phyloP scores from a whole-genome alignment of 177 flowering plant species.

The Vitis hybrid region DNA sequence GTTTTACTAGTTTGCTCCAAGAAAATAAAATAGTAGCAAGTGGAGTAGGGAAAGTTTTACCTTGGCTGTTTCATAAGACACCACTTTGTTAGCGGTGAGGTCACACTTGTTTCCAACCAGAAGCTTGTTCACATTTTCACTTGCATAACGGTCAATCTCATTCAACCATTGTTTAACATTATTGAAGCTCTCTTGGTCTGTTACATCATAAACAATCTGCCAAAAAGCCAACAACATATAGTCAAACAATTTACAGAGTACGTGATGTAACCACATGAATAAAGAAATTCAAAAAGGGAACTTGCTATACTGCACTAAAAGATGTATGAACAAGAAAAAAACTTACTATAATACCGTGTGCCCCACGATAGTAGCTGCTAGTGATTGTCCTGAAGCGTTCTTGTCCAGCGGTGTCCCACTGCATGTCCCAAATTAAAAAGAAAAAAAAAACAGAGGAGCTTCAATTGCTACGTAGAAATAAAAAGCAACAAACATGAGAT shows the following conservation, averaged over 20 bases:
- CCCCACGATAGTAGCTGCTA: conserved; percentile 40
- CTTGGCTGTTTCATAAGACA: conserved; percentile 31
- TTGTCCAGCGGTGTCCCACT: conserved; percentile 44
- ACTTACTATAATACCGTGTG: conserved; percentile 35
- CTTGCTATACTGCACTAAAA: too few species aligned
- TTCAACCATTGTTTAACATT: conserved; percentile 33
- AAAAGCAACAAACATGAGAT: too few species aligned
- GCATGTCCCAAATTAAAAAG: not conserved
- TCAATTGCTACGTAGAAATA: too few species aligned
- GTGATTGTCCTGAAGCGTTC: conserved; percentile 39
- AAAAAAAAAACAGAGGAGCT: not conserved
- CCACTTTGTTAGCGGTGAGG: conserved; percentile 27
- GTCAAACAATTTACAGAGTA: not conserved
- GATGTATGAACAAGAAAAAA: too few species aligned
- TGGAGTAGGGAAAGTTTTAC: conserved; percentile 1
- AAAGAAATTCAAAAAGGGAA: not conserved
- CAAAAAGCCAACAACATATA: not conserved
- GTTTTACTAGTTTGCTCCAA: not conserved
- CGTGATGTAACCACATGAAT: not conserved
- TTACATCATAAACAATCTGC: conserved; percentile 34
- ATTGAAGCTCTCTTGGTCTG: conserved; percentile 33
- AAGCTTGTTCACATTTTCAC: conserved; percentile 34
- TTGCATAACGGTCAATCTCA: conserved; percentile 35
- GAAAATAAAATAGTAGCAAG: not conserved
- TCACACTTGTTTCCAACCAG: conserved; percentile 35